These are phyloP conservation scores for Lasiosphaeriaceae sp. DNA, from an alignment of 495 filamentous ascomycete species.

Conservation along the genomic window DNA sequence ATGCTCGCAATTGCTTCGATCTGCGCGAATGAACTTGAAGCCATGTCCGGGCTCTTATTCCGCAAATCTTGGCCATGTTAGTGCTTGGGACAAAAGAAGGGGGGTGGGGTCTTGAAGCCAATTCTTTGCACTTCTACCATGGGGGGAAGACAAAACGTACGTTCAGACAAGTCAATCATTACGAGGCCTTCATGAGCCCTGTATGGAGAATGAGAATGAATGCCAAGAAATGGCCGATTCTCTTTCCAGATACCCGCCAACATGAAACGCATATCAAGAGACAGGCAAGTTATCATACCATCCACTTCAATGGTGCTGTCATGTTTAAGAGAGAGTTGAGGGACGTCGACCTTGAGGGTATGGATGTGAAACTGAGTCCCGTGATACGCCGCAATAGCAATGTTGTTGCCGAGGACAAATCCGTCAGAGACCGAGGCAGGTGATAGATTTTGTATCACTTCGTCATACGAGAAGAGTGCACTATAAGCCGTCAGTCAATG, in stretches of 20 bases:
- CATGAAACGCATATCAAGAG: constrained; percentile 22
- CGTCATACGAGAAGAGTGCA: constrained; percentile 19
- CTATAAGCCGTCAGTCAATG: constrained; percentile 14
- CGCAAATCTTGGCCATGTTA: constrained; percentile 12
- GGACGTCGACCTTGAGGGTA: constrained; percentile 22
- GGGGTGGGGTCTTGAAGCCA: background rate
- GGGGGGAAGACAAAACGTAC: constrained; percentile 12
- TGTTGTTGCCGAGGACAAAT: constrained; percentile 20
- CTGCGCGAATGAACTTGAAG: background rate
- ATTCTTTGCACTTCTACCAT: background rate
- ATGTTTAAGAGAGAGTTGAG: constrained; percentile 14
- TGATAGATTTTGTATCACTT: constrained; percentile 20
- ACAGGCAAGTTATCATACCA: constrained; percentile 41
- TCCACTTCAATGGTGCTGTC: constrained; percentile 22
- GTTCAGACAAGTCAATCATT: constrained; percentile 11
- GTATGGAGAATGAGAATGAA: background rate
- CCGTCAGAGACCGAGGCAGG: constrained; percentile 30
- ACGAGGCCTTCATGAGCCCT: background rate
- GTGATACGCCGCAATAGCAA: constrained; percentile 34
- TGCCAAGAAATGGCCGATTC: constrained; percentile 22
- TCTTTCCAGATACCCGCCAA: constrained; percentile 30
- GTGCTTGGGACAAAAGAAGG: background rate
- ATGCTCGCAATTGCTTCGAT: constrained; percentile 37
- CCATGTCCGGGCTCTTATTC: no score
- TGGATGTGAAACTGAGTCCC: constrained; percentile 29